Evolutionary conservation across 352 stramenopile species (phyloP).

Genomic region (Phytophthora cryptogea): DNA sequence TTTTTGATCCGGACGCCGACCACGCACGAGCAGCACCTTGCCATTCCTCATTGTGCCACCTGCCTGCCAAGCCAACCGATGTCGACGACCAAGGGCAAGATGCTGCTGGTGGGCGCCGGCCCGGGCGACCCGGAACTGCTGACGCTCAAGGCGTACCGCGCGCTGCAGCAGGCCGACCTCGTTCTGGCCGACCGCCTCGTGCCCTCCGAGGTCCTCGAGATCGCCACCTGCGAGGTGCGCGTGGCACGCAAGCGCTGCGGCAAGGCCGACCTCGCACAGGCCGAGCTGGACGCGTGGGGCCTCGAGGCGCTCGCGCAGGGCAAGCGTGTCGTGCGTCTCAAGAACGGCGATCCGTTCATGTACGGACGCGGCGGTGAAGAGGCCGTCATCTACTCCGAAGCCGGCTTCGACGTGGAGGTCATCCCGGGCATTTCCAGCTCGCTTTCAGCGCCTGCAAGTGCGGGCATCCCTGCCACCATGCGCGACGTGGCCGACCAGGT

Average conservation of each 20-base stretch:
- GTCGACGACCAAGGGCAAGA: constrained; percentile 47
- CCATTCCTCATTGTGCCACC: constrained; percentile 26
- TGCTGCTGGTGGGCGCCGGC: constrained; percentile 89
- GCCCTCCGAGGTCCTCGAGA: constrained; percentile 86
- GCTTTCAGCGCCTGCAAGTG: constrained; percentile 93
- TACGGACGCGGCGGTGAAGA: constrained; percentile 97
- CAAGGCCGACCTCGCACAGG: constrained; percentile 93
- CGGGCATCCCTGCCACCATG: constrained; percentile 95
- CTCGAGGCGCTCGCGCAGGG: constrained; percentile 84
- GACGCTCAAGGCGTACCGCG: constrained; percentile 90
- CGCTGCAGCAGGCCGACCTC: constrained; percentile 87
- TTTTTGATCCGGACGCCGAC: constrained; percentile 2
- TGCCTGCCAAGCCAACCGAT: constrained; percentile 1
- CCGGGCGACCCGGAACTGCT: constrained; percentile 95
- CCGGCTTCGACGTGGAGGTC: constrained; percentile 82
- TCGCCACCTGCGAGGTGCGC: constrained; percentile 90
- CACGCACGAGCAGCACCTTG: constrained; percentile 4
- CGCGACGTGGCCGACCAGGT: constrained; percentile 95
- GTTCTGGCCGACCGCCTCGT: constrained; percentile 96
- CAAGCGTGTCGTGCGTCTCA: constrained; percentile 94
- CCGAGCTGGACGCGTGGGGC: constrained; percentile 95
- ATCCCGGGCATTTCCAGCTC: constrained; percentile 95
- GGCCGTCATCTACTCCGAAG: constrained; percentile 75
- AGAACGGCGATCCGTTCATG: constrained; percentile 98
- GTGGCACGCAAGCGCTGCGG: constrained; percentile 94